phyloP scores from a whole-genome alignment of 352 stramenopile species.

The Globisporangium alternatum region DNA sequence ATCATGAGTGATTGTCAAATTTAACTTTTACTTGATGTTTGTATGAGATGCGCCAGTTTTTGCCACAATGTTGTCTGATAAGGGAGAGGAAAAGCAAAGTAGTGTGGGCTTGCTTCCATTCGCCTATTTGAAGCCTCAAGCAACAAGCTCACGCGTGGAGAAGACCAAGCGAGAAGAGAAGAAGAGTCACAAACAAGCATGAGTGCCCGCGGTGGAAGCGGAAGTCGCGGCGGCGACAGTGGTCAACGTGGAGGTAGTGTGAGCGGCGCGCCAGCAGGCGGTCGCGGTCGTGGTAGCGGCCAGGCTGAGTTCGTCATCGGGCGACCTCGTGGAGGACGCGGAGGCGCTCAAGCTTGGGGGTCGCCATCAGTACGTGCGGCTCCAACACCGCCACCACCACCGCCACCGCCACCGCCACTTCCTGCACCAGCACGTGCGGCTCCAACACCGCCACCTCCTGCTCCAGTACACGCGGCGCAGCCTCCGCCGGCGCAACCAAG shows the following conservation, averaged over 20 bases:
- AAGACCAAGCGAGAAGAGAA: background rate
- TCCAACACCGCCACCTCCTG: background rate
- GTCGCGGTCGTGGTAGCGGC: constrained; percentile 8
- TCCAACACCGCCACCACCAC: background rate
- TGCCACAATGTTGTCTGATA: background rate
- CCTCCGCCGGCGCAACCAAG: background rate
- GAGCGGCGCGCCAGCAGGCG: constrained; percentile 12
- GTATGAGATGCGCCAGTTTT: constrained; percentile 4
- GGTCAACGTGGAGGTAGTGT: constrained; percentile 17
- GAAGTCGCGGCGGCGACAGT: constrained; percentile 4
- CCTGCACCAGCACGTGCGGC: background rate
- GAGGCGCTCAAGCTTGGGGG: background rate
- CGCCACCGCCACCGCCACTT: background rate
- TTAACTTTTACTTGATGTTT: background rate
- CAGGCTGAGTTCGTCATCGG: background rate
- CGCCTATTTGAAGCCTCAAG: background rate
- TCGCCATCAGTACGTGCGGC: background rate
- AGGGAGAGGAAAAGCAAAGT: background rate
- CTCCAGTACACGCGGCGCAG: background rate
- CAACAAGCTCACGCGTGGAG: background rate
- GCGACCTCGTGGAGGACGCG: constrained; percentile 4
- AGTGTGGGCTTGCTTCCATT: constrained; percentile 7
- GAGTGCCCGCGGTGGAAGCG: constrained; percentile 10
- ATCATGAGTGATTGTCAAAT: background rate
- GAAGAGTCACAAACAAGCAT: constrained; percentile 5